Conservation (phyloP, 495 filamentous ascomycete genomes). For the Penicillium herquei region DNA sequence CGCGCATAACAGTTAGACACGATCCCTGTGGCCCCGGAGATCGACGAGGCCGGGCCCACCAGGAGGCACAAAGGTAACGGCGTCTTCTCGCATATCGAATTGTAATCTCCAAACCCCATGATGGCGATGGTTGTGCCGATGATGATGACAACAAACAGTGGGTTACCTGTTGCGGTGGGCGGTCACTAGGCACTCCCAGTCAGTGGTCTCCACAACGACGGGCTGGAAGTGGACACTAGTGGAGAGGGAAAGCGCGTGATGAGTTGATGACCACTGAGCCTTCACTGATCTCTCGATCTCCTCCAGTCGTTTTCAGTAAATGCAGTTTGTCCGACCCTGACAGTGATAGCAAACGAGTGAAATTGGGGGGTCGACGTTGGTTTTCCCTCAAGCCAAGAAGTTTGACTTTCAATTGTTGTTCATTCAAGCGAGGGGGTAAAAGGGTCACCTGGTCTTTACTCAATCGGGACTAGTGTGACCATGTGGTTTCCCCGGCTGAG, state of each 20-base stretch:
- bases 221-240: constrained; percentile 20
- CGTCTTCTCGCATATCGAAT: constrained; percentile 79
- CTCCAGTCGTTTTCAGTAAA: neutral
- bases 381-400: neutral
- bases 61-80: constrained; percentile 85
- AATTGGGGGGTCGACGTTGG: neutral
- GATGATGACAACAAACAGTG: constrained; percentile 18
- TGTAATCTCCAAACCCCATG: constrained; percentile 92
- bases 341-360: constrained; percentile 3
- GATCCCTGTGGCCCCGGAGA: constrained; percentile 71
- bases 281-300: too few relatives aligned
- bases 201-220: constrained; percentile 31
- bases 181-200: constrained; percentile 17
- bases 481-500: neutral
- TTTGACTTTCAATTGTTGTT: constrained; percentile 3
- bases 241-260: constrained; percentile 17
- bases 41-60: constrained; percentile 64
- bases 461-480: neutral
- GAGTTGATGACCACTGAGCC: neutral
- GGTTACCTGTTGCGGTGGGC: constrained; percentile 21
- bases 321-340: neutral
- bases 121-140: constrained; percentile 17
- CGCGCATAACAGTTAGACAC: constrained; percentile 90
- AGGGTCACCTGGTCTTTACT: neutral
- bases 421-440: constrained; percentile 3